These are phyloP conservation scores for Talaromyces nanjingensis DNA, from an alignment of 495 filamentous ascomycete species.

Conservation along the genomic window DNA sequence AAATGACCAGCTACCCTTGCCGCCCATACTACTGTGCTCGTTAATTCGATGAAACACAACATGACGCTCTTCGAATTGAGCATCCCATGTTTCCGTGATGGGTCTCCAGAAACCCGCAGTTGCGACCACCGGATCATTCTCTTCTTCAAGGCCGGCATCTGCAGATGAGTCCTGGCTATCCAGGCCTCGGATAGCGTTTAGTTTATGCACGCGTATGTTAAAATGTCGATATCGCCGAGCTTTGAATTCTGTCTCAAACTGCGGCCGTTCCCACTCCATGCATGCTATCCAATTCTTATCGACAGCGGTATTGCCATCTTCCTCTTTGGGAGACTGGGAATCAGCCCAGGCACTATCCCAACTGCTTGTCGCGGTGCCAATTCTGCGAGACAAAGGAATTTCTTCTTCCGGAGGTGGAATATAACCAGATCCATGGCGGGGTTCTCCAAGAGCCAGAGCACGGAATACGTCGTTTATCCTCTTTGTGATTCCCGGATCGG, in stretches of 20 bases:
- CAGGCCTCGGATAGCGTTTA: neutral
- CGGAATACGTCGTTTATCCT: neutral
- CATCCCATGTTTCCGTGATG: neutral
- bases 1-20: neutral
- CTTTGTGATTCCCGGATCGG: neutral
- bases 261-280: neutral
- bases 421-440: neutral
- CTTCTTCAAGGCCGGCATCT: neutral
- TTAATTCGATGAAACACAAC: neutral
- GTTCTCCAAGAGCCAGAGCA: neutral
- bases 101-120: conserved; percentile 10
- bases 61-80: neutral
- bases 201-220: neutral
- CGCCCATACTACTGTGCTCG: neutral
- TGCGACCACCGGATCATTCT: conserved; percentile 16
- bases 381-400: neutral
- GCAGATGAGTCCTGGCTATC: neutral
- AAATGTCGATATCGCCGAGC: neutral
- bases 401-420: neutral
- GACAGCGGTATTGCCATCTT: neutral
- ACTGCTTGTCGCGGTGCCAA: neutral
- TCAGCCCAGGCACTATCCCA: neutral
- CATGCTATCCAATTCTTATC: neutral
- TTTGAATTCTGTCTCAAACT: neutral
- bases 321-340: neutral